Conservation (phyloP, 352 stramenopile genomes). For the Phytophthora colocasiae region DNA sequence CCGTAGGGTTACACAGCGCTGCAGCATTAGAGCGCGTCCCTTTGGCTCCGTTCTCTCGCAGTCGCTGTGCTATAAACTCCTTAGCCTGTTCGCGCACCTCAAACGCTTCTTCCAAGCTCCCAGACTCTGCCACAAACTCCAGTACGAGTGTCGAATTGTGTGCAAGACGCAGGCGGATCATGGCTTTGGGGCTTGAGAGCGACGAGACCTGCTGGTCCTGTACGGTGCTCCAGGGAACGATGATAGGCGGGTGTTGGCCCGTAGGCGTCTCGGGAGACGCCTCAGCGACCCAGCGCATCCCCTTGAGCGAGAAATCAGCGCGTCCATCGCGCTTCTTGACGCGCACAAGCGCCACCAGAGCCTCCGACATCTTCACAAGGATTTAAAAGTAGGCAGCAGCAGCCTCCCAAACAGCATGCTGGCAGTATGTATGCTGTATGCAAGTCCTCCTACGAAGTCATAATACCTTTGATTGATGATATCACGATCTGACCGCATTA, state of each 20-base stretch:
- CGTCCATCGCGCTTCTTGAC: conserved; percentile 85
- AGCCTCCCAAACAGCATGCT: too few relatives aligned
- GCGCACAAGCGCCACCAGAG: conserved; percentile 63
- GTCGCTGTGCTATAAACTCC: conserved; percentile 61
- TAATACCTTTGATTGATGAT: not conserved
- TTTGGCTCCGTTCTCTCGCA: conserved; percentile 52
- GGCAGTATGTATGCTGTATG: too few relatives aligned
- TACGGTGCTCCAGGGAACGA: conserved; percentile 71
- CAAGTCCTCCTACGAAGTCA: too few relatives aligned
- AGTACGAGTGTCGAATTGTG: conserved; percentile 74
- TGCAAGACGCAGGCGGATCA: conserved; percentile 79
- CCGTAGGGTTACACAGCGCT: conserved; percentile 70
- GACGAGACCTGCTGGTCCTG: conserved; percentile 88
- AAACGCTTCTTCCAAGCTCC: conserved; percentile 71
- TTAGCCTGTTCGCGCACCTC: conserved; percentile 75
- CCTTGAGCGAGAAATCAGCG: conserved; percentile 64
- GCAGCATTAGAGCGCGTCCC: conserved; percentile 50
- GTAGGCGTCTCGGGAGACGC: conserved; percentile 30
- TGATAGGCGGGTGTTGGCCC: conserved; percentile 45
- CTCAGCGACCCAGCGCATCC: conserved; percentile 66
- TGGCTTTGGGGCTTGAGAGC: conserved; percentile 71
- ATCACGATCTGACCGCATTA: conserved; percentile 17
- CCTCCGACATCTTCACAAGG: conserved; percentile 32
- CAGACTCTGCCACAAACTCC: conserved; percentile 63
- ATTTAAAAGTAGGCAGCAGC: too few relatives aligned